Base-by-base conservation (phyloP, 1,284 basidiomycete species). In the Tetrapyrgos nigripes region DNA sequence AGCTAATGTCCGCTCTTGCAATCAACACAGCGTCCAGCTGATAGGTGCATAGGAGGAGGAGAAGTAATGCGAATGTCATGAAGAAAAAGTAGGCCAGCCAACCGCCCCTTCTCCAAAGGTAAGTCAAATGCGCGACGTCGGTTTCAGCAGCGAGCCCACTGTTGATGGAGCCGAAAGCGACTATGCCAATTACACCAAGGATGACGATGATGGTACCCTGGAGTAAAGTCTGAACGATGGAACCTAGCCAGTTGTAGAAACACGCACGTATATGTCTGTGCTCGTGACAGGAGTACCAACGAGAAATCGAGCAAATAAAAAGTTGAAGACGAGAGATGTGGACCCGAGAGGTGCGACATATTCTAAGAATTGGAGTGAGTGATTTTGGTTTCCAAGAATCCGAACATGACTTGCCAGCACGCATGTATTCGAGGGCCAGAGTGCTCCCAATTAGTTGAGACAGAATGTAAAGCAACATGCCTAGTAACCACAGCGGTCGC, bases 51-150 rank as follows among this genome's bases (percentile, higher is more conserved):
- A 90, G 77, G 71, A 88, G 86, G 52, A 92, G 80, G 29, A 85
- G 56, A 44, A 86, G 71, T 52, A 94, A 86, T n/a, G 88, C 81
- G 50, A 87, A 73, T 4, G 88, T 72, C 83, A 96, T 91, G 73
- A 85, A 72, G 72, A 93, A 84, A 77, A 97, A 94, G 78, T 88
- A 97, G n/a, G 81, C 80, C 10, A 97, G 84, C 95, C 96, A 97
- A 64, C 91, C 88, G 11, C 83, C 77, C 50, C 95, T 85, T 1
- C 85, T 81, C 95, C 95, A 97, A 33, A 97, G 83, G 50, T 81
- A 77, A 19, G 92, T 90, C 47, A 97, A 82, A 62, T 90, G 90
- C 11, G 76, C 72, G 49, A 93, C 86, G 68, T 91, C 80, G 31
- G 89, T 89, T 67, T 88, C 88, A 24, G 79, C 78, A 3, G 83